Evolutionary conservation across 208 protist species (phyloP).

Genomic region (Entamoeba dispar): DNA sequence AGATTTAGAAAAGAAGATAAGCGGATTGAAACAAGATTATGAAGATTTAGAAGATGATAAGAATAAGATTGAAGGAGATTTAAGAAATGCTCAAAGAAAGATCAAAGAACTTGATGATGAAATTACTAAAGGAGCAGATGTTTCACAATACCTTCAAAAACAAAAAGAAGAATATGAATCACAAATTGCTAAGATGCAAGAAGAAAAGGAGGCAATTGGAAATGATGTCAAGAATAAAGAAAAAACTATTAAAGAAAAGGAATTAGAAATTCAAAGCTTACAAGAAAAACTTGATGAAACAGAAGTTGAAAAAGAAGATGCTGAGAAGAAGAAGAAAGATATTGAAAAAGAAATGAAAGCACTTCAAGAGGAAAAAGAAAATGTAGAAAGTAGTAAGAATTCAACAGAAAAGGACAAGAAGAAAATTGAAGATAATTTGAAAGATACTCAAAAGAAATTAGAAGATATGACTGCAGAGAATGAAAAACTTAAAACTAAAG

Average conservation of each 20-base stretch:
- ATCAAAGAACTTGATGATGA: background rate
- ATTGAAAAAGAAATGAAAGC: background rate
- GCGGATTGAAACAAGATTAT: background rate
- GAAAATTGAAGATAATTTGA: slow-evolving; percentile 14
- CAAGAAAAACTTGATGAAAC: background rate
- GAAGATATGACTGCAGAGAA: background rate
- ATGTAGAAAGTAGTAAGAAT: background rate
- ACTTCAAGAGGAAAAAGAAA: background rate
- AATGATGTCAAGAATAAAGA: background rate
- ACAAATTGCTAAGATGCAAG: background rate
- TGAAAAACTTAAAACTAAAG: background rate
- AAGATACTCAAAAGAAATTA: background rate
- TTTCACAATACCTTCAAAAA: background rate
- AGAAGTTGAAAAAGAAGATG: background rate
- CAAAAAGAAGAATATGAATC: background rate
- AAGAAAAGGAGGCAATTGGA: background rate
- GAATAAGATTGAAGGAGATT: background rate
- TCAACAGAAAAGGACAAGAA: background rate
- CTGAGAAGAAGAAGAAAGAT: background rate
- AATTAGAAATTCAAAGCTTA: background rate
- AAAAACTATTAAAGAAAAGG: background rate
- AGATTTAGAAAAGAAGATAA: background rate
- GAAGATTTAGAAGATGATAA: background rate
- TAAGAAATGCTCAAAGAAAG: background rate
- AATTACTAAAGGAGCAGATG: background rate